Percentiles rank a stretch among this genome's conserved stretches.
These are phyloP conservation scores for Arthrinium phaeospermum DNA, from an alignment of 2,329 filamentous ascomycete genomes.

Conservation along the genomic window DNA sequence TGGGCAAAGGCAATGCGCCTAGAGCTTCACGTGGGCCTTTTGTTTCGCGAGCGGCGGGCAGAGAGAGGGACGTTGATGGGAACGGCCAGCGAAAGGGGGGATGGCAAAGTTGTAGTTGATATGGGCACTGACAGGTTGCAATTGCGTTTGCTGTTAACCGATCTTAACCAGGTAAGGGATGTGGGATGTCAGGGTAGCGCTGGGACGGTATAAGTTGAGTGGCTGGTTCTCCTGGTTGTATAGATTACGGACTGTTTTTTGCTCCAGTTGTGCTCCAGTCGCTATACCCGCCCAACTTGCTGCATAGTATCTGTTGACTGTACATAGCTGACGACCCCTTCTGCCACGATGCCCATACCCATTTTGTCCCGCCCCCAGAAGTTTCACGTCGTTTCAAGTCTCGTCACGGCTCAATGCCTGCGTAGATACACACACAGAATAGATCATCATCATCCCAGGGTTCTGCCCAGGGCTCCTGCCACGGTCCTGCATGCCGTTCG, in stretches of 20 bases:
- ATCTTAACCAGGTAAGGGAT: not conserved
- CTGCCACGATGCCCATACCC: not conserved
- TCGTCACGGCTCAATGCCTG: not conserved
- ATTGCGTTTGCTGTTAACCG: not conserved
- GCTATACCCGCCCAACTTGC: not conserved
- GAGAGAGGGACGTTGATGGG: not conserved
- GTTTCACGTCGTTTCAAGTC: conserved; percentile 16
- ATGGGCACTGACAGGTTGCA: not conserved
- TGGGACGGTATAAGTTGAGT: conserved; percentile 15
- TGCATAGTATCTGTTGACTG: not conserved
- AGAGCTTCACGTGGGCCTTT: conserved; percentile 1
- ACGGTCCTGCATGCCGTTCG: not conserved
- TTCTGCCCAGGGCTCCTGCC: no score
- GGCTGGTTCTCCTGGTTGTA: not conserved
- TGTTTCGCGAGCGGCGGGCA: conserved; percentile 2
- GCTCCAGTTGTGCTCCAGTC: not conserved
- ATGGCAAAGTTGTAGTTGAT: not conserved
- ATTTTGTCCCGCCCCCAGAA: conserved; percentile 6
- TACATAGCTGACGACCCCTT: conserved; percentile 7
- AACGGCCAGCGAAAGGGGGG: not conserved
- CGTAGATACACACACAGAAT: not conserved
- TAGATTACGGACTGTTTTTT: not conserved
- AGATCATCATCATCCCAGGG: not conserved
- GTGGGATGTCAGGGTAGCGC: not conserved
- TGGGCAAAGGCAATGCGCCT: not conserved